Evolutionary conservation across 2,329 filamentous ascomycete genomes (phyloP).

Genomic region (Fusarium longipes): DNA sequence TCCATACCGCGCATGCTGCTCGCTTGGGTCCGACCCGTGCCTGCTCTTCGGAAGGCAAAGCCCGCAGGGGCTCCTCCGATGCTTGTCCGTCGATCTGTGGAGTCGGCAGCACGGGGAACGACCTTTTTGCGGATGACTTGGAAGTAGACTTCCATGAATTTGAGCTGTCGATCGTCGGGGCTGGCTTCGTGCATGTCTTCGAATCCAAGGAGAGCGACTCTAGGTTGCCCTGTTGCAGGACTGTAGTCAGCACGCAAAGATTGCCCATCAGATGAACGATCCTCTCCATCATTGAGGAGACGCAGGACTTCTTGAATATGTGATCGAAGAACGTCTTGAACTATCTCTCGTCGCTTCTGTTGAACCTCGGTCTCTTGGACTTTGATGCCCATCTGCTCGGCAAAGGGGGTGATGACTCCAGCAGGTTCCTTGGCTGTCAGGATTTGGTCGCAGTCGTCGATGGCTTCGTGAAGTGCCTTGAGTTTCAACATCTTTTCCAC

Average conservation of each 20-base stretch:
- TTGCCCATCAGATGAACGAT: conserved; percentile 43
- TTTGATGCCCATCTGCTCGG: conserved; percentile 6
- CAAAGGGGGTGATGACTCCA: conserved; percentile 14
- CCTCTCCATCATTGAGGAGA: conserved; percentile 57
- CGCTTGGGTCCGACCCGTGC: conserved; percentile 41
- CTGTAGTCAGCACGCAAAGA: conserved; percentile 38
- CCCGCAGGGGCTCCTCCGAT: conserved; percentile 41
- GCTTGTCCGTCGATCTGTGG: conserved; percentile 45
- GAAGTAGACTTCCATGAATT: conserved; percentile 67
- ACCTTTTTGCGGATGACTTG: conserved; percentile 56
- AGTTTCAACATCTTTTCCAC: conserved; percentile 51
- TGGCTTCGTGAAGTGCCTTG: conserved; percentile 54
- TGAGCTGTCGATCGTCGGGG: conserved; percentile 61
- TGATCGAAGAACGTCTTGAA: conserved; percentile 60
- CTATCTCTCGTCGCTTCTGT: conserved; percentile 49
- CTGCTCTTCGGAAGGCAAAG: conserved; percentile 35
- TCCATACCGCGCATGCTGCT: conserved; percentile 37
- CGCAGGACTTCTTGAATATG: conserved; percentile 62
- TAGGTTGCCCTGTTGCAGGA: conserved; percentile 25
- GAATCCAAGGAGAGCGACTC: conserved; percentile 49
- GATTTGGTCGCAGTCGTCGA: conserved; percentile 58
- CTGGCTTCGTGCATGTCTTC: conserved; percentile 60
- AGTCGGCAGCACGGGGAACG: conserved; percentile 49
- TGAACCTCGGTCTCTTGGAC: conserved; percentile 37
- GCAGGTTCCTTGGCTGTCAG: conserved; percentile 51